Base-by-base conservation (phyloP, 2,329 filamentous ascomycete genomes). In the Fusarium clavum region DNA sequence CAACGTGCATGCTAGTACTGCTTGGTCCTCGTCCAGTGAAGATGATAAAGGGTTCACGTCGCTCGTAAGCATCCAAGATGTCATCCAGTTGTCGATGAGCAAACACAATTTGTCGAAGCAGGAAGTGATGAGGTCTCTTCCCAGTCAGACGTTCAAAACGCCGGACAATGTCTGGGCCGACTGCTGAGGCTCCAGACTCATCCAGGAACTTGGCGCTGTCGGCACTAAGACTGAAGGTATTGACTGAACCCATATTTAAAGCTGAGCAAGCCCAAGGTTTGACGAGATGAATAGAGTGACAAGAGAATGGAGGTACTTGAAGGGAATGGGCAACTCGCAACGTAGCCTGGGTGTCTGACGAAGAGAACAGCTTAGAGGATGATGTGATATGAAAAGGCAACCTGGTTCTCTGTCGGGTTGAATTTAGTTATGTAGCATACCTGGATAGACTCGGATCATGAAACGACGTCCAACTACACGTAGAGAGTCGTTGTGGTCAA, bases 1-100 rank as follows among this genome's bases (percentile, higher is more conserved):
- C 53, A 30, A 56, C 43, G 24, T 56, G 53, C 53, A 56, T 56
- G 30, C 53, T 56, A 40, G 53, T 56, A 48, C 53, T 56, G 43
- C 53, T 56, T 29, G 53, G 53, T 13, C 53, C 53, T 40, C 53
- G 43, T 56, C 53, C 53, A n/a, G 53, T 56, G 14, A 56, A 56
- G 13, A 56, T 47, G 18, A 56, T 22, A 40, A 56, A 56, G 5
- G 53, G 53, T 13, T 56, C 43, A 48, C 13, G 43, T 47, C 30
- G 53, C 43, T 56, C 53, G 14, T 56, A 56, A 22, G 53, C 53
- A 40, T 56, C 43, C 53, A 56, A 48, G 24, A 48, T 56, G 13
- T 56, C 53, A 47, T 47, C n/a, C 43, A 56, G 22, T 11, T 56
- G 53, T 8, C 53, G 43, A 48, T 56, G 53, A 40, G 53, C 53